Evolutionary conservation across 164 flowering plant genomes (phyloP).

Genomic region (Santalum album): DNA sequence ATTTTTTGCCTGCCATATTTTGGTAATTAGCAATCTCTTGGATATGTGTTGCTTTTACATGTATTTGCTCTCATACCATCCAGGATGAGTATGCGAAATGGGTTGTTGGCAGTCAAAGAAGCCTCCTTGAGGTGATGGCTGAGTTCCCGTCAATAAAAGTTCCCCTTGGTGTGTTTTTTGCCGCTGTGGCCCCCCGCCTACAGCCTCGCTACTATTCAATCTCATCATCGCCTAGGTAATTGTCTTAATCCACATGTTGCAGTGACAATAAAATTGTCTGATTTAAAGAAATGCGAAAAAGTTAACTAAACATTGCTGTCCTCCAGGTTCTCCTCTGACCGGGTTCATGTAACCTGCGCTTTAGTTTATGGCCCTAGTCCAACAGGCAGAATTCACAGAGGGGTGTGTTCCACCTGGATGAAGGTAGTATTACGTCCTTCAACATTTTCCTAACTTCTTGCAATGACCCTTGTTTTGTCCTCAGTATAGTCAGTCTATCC

Average conservation of each 20-base stretch:
- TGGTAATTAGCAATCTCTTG: background rate
- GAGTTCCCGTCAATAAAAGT: constrained; percentile 94
- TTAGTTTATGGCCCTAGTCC: constrained; percentile 73
- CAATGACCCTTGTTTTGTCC: too few species aligned
- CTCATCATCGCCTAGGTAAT: constrained; percentile 91
- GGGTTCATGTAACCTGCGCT: constrained; percentile 89
- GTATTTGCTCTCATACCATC: constrained; percentile 3
- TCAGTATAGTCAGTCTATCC: too few species aligned
- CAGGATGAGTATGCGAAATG: constrained; percentile 97
- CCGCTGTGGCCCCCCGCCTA: constrained; percentile 85
- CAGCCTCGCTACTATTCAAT: constrained; percentile 99
- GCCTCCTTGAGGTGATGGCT: constrained; percentile 91
- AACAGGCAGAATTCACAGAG: constrained; percentile 82
- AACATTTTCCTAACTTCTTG: too few species aligned
- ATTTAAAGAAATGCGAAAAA: too few species aligned
- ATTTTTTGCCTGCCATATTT: background rate
- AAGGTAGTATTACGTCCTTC: constrained; percentile 36
- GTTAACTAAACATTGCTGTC: background rate
- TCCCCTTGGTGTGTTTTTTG: constrained; percentile 97
- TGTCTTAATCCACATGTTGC: too few species aligned
- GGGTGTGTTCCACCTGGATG: constrained; percentile 96
- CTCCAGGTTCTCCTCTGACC: constrained; percentile 44
- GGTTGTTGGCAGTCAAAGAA: constrained; percentile 82
- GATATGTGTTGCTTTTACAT: background rate
- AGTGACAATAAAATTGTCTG: too few species aligned